phyloP scores from a whole-genome alignment of 192 early-diverging fungal genomes.

The Backusella westeae region DNA sequence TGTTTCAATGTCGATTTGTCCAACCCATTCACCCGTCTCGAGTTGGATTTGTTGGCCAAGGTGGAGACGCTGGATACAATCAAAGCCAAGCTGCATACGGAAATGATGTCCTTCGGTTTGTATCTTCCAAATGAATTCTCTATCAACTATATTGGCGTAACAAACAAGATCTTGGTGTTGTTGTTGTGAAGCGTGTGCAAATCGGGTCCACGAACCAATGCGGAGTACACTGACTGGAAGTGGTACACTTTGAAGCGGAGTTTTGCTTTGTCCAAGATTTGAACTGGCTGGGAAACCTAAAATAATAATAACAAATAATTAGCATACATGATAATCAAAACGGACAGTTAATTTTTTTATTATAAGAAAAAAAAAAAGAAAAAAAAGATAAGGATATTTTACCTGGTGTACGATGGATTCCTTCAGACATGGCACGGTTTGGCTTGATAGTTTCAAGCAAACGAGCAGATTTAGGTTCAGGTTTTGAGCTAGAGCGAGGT shows the following conservation, averaged over 20 bases:
- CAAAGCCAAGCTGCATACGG: constrained; percentile 55
- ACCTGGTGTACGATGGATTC: not conserved
- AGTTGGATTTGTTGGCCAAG: constrained; percentile 24
- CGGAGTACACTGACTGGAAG: constrained; percentile 25
- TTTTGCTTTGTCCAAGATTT: not conserved
- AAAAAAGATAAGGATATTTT: not conserved
- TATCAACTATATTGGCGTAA: not conserved
- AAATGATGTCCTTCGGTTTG: constrained; percentile 48
- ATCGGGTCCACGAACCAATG: constrained; percentile 29
- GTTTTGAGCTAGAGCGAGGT: constrained; percentile 22
- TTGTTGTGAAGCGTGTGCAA: constrained; percentile 2
- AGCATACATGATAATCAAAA: not conserved
- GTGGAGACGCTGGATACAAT: constrained; percentile 39
- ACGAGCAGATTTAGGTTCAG: constrained; percentile 7
- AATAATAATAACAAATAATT: not conserved
- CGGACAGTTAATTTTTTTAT: not conserved
- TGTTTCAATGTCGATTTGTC: constrained; percentile 20
- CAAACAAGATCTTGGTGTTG: constrained; percentile 11
- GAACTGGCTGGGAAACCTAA: constrained; percentile 3
- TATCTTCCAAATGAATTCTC: constrained; percentile 23
- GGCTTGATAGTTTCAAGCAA: not conserved
- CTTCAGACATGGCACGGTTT: constrained; percentile 18
- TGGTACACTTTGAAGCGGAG: constrained; percentile 5
- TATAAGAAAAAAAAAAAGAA: too few species aligned
- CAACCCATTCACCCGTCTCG: constrained; percentile 17